Evolutionary conservation across 2,329 filamentous ascomycete genomes (phyloP).

Genomic region (Fusarium denticulatum): DNA sequence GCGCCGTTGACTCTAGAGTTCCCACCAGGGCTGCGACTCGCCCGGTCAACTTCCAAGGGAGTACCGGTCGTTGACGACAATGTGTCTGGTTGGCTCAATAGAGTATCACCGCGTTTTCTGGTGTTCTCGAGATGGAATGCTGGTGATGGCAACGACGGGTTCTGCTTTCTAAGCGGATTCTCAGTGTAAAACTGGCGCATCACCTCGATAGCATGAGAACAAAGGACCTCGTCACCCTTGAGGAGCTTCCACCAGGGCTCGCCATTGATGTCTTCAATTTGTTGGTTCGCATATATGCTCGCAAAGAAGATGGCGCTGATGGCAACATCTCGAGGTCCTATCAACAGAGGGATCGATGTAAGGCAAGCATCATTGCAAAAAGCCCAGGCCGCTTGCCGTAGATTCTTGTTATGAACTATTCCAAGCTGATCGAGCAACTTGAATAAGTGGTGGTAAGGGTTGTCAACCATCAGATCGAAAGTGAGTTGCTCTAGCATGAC

Average conservation of each 20-base stretch:
- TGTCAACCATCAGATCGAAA: conserved; percentile 91
- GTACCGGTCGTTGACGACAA: conserved; percentile 61
- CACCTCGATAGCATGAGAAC: conserved; percentile 77
- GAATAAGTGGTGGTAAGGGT: conserved; percentile 86
- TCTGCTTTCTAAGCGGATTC: conserved; percentile 69
- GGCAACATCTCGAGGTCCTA: conserved; percentile 82
- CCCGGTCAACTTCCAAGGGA: conserved; percentile 58
- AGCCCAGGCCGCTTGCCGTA: conserved; percentile 90
- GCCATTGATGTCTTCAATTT: conserved; percentile 80
- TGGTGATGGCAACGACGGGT: conserved; percentile 63
- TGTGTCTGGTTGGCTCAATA: conserved; percentile 54
- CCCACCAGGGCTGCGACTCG: conserved; percentile 63
- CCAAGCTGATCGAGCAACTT: conserved; percentile 79
- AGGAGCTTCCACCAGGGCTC: conserved; percentile 89
- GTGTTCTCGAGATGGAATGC: conserved; percentile 67
- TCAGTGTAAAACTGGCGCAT: conserved; percentile 76
- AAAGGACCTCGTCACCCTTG: conserved; percentile 74
- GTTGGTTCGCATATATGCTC: conserved; percentile 76
- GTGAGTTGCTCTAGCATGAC: conserved; percentile 90
- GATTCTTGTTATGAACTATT: conserved; percentile 79
- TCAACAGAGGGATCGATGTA: conserved; percentile 84
- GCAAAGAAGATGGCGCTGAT: conserved; percentile 89
- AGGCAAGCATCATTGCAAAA: conserved; percentile 92
- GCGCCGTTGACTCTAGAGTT: conserved; percentile 52
- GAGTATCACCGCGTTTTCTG: conserved; percentile 58